A percentile compares a stretch with the other conserved stretches of the same genome.
These are phyloP conservation scores for Ustilago nuda DNA, from an alignment of 1,284 basidiomycete species.

Conservation along the genomic window DNA sequence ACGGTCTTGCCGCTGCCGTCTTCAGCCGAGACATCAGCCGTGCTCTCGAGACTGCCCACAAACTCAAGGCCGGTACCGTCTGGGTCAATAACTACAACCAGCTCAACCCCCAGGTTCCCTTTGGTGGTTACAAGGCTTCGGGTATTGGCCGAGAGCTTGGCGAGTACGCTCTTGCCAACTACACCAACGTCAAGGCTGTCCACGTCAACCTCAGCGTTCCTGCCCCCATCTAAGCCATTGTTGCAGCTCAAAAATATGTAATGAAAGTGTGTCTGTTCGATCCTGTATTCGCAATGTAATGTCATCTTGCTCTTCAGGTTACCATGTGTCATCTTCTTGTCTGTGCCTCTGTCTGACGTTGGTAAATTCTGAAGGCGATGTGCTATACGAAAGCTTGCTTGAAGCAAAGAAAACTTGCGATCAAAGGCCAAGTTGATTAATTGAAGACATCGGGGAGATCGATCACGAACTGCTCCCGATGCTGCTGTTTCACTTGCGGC, in stretches of 20 bases:
- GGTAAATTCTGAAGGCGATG: too few relatives aligned
- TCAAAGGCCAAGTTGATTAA: too few relatives aligned
- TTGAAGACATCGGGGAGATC: too few relatives aligned
- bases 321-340: not conserved
- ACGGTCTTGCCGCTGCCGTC: slow-evolving; percentile 88
- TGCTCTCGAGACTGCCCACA: slow-evolving; percentile 80
- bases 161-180: slow-evolving; percentile 73
- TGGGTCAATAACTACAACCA: slow-evolving; percentile 76
- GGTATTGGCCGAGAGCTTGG: slow-evolving; percentile 67
- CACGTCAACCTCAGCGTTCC: slow-evolving; percentile 77
- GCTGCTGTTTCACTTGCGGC: not conserved
- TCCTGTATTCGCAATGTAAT: slow-evolving; percentile 37
- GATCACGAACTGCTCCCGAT: not conserved
- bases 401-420: too few relatives aligned
- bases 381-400: too few relatives aligned
- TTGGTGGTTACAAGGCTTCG: slow-evolving; percentile 59
- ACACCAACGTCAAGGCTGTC: slow-evolving; percentile 83
- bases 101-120: slow-evolving; percentile 50
- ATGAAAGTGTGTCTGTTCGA: slow-evolving; percentile 2
- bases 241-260: not conserved
- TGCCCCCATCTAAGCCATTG: slow-evolving; percentile 50
- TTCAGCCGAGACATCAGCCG: slow-evolving; percentile 83
- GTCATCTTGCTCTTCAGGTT: slow-evolving; percentile 7
- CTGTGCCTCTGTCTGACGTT: not conserved
- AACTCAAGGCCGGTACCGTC: slow-evolving; percentile 83